Percentiles rank a stretch among this genome's conserved stretches.
Conservation (phyloP, 2,329 filamentous ascomycete species). For the Exophiala xenobiotica region DNA sequence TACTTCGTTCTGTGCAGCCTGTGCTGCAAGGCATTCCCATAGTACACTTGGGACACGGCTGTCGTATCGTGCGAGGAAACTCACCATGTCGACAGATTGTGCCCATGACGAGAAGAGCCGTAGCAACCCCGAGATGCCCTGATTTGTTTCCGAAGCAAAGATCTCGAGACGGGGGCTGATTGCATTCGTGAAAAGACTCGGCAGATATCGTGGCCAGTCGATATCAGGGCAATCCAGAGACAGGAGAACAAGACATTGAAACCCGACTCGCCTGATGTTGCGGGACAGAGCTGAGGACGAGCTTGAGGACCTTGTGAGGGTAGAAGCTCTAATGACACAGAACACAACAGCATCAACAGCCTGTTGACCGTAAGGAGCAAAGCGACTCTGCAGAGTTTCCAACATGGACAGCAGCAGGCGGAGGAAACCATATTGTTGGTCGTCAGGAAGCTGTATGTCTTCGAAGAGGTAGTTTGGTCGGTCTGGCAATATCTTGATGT, state of each 20-base stretch:
- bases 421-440: constrained; percentile 86
- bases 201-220: constrained; percentile 70
- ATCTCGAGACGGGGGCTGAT: constrained; percentile 75
- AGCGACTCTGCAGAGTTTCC: constrained; percentile 74
- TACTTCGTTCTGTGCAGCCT: constrained; percentile 81
- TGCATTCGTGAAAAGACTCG: constrained; percentile 69
- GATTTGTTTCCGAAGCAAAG: constrained; percentile 79
- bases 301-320: constrained; percentile 42
- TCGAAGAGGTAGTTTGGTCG: constrained; percentile 53
- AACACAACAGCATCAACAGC: constrained; percentile 78
- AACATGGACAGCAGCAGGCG: constrained; percentile 77
- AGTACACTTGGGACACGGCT: constrained; percentile 64
- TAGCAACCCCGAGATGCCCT: constrained; percentile 81
- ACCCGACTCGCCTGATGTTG: constrained; percentile 58
- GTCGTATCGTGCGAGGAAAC: constrained; percentile 68
- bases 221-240: constrained; percentile 71
- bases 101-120: constrained; percentile 82
- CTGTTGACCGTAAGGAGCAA: constrained; percentile 64
- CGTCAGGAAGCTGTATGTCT: constrained; percentile 60
- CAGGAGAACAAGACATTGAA: constrained; percentile 78
- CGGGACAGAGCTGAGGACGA: constrained; percentile 37
- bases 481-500: constrained; percentile 55
- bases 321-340: constrained; percentile 66
- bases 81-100: constrained; percentile 61
- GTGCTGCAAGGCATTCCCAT: constrained; percentile 68